Evolutionary conservation across 2,329 filamentous ascomycete genomes (phyloP).

Genomic region (Aspergillus neotritici): DNA sequence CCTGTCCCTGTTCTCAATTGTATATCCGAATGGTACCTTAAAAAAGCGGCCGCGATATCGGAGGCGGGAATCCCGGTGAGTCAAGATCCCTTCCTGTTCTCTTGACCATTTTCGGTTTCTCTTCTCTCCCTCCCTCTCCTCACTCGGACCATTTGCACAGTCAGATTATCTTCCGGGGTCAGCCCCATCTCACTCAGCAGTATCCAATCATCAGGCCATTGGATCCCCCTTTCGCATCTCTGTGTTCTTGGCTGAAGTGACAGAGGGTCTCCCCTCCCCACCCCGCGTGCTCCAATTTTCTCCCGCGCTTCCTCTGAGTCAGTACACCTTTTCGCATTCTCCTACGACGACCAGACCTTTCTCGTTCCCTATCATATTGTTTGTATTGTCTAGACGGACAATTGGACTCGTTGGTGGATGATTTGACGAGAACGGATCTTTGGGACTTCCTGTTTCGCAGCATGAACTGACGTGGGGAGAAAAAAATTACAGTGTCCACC

Average conservation of each 20-base stretch:
- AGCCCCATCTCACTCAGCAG: too few species aligned
- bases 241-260: too few species aligned
- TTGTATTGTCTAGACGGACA: neutral
- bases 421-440: neutral
- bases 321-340: too few species aligned
- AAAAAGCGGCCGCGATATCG: constrained; percentile 11
- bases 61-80: constrained; percentile 17
- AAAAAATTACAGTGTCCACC: constrained; percentile 7
- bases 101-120: neutral
- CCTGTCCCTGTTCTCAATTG: neutral
- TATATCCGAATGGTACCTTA: neutral
- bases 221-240: too few species aligned
- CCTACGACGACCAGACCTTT: too few species aligned
- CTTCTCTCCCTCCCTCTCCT: neutral
- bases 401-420: neutral
- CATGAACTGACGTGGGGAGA: constrained; percentile 10
- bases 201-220: too few species aligned
- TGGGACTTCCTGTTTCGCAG: constrained; percentile 8
- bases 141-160: neutral
- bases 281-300: too few species aligned
- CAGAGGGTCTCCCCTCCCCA: neutral
- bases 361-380: too few species aligned
- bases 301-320: too few species aligned
- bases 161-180: too few species aligned
- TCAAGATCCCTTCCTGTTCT: constrained; percentile 8